phyloP scores from a whole-genome alignment of 1,284 basidiomycete species.

The Cryptococcus sp. region DNA sequence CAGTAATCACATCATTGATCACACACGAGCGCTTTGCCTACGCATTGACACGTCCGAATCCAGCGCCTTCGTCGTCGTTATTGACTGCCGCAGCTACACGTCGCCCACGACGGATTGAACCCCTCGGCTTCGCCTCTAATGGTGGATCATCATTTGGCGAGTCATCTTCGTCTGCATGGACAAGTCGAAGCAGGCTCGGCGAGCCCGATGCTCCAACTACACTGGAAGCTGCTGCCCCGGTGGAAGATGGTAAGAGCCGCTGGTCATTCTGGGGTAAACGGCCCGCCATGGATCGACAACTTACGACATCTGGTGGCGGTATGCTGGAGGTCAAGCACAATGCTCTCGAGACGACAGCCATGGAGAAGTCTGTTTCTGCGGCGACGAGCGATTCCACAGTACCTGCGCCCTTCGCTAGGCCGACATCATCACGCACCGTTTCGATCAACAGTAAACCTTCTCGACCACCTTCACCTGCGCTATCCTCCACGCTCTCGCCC shows the following conservation, averaged over 20 bases:
- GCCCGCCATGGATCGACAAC: slow-evolving; percentile 31
- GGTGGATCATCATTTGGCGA: not conserved
- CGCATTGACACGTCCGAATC: slow-evolving; percentile 43
- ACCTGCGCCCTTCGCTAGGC: not conserved
- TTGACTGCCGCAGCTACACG: slow-evolving; percentile 32
- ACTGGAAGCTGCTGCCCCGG: not conserved
- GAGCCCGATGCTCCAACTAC: slow-evolving; percentile 36
- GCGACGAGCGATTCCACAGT: not conserved
- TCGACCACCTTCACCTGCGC: slow-evolving; percentile 15
- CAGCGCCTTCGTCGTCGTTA: slow-evolving; percentile 41
- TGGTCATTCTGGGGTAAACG: slow-evolving; percentile 52
- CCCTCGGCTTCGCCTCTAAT: slow-evolving; percentile 16
- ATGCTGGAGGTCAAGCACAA: slow-evolving; percentile 47
- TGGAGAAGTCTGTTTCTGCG: slow-evolving; percentile 8
- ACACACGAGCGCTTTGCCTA: slow-evolving; percentile 43
- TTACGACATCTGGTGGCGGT: slow-evolving; percentile 50
- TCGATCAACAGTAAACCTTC: slow-evolving; percentile 11
- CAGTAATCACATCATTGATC: slow-evolving; percentile 36
- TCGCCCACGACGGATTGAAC: slow-evolving; percentile 17
- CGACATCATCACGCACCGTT: slow-evolving; percentile 13
- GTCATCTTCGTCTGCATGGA: slow-evolving; percentile 29
- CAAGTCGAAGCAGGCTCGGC: slow-evolving; percentile 43
- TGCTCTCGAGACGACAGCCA: slow-evolving; percentile 9
- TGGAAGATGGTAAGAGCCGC: slow-evolving; percentile 20
- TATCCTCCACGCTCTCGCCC: not conserved